These are phyloP conservation scores for Dendrocalamus latiflorus DNA, from an alignment of 202 grass and related monocot species.

Conservation along the genomic window DNA sequence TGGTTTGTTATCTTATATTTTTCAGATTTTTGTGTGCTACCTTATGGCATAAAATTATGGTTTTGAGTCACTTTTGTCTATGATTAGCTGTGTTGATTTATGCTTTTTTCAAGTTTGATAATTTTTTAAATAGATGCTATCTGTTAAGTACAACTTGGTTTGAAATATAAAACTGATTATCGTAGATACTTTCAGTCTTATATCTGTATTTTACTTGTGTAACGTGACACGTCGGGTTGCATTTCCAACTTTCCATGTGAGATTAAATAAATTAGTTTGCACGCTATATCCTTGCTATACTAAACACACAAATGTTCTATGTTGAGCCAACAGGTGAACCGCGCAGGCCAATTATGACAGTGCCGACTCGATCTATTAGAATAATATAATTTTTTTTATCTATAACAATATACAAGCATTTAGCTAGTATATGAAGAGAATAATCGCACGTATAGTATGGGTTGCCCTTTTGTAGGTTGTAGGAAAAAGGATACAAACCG, in stretches of 20 bases:
- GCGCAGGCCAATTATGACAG: too few species aligned
- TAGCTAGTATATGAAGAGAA: too few species aligned
- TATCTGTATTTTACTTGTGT: conserved; percentile 10
- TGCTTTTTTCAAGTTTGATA: conserved; percentile 12
- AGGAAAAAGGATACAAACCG: too few species aligned
- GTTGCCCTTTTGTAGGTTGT: too few species aligned
- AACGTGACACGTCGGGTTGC: conserved; percentile 2
- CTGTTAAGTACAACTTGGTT: not conserved
- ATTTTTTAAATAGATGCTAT: conserved; percentile 6
- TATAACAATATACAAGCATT: too few species aligned
- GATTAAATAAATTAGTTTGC: not conserved
- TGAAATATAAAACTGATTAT: not conserved
- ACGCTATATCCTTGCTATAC: not conserved
- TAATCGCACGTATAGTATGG: too few species aligned
- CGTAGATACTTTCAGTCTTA: not conserved
- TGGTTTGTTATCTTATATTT: conserved; percentile 7
- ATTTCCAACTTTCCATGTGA: conserved; percentile 17
- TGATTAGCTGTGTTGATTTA: conserved; percentile 10
- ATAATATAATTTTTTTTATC: too few species aligned
- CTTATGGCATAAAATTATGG: not conserved
- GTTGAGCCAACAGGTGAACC: too few species aligned
- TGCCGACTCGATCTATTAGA: too few species aligned
- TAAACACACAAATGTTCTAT: not conserved
- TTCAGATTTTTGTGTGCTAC: not conserved
- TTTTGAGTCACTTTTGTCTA: conserved; percentile 12